Percentiles rank a stretch among this genome's conserved stretches.
phyloP scores from a whole-genome alignment of 1,139 yeast genomes.

The Nadsonia commutata region DNA sequence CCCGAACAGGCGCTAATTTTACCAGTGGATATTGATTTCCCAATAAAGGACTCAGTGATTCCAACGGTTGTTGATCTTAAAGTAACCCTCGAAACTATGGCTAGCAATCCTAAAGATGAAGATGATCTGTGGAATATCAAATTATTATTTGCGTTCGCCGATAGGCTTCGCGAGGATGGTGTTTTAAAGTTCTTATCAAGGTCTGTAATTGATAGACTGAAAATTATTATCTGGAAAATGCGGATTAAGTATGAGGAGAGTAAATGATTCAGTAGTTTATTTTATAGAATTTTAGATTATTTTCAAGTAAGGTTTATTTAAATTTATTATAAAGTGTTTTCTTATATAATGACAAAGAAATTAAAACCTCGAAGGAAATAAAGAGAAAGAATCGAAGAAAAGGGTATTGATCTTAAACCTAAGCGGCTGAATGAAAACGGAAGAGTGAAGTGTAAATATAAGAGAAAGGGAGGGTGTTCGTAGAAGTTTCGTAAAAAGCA shows the following conservation, averaged over 20 bases:
- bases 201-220: neutral
- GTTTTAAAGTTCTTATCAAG: neutral
- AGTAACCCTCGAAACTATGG: slow-evolving; percentile 35
- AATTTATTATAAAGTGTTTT: too few relatives aligned
- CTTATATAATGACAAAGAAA: too few relatives aligned
- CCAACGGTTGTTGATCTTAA: slow-evolving; percentile 40
- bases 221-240: neutral
- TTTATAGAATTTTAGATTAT: too few relatives aligned
- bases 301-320: too few relatives aligned
- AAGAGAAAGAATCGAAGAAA: too few relatives aligned
- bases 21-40: neutral
- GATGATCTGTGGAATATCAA: slow-evolving; percentile 58
- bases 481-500: too few relatives aligned
- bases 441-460: too few relatives aligned
- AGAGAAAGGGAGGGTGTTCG: too few relatives aligned
- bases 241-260: neutral
- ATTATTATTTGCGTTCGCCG: slow-evolving; percentile 37
- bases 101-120: slow-evolving; percentile 28
- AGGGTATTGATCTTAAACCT: too few relatives aligned
- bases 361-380: too few relatives aligned
- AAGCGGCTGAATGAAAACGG: too few relatives aligned
- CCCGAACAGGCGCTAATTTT: slow-evolving; percentile 7
- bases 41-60: slow-evolving; percentile 16
- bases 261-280: too few relatives aligned
- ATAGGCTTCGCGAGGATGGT: neutral